Conservation (phyloP, 352 stramenopile species). For the Globisporangium acanthophoron region DNA sequence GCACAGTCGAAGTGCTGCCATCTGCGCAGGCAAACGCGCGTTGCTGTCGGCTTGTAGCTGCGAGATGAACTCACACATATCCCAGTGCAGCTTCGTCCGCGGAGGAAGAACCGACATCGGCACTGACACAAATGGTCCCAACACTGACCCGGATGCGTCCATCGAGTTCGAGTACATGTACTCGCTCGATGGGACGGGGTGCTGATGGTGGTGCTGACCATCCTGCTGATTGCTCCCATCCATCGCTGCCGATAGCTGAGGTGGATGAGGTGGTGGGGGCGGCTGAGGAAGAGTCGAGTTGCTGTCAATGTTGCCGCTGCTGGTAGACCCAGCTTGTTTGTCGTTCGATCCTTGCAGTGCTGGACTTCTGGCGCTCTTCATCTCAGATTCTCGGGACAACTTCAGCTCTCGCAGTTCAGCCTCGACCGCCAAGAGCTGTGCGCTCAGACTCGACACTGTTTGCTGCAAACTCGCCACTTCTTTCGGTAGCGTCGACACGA, state of each 20-base stretch:
- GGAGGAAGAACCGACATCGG: slow-evolving; percentile 80
- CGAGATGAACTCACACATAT: slow-evolving; percentile 82
- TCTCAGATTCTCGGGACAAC: slow-evolving; percentile 18
- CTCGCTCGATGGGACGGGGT: slow-evolving; percentile 19
- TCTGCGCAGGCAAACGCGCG: slow-evolving; percentile 57
- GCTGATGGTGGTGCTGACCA: slow-evolving; percentile 15
- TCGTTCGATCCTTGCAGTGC: neutral
- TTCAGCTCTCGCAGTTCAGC: slow-evolving; percentile 40
- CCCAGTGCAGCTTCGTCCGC: slow-evolving; percentile 82
- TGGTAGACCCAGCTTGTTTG: neutral
- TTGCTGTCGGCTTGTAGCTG: slow-evolving; percentile 76
- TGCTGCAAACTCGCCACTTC: slow-evolving; percentile 39
- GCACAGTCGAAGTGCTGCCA: slow-evolving; percentile 71
- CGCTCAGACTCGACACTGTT: slow-evolving; percentile 36
- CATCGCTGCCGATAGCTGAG: slow-evolving; percentile 24
- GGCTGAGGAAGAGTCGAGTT: slow-evolving; percentile 15
- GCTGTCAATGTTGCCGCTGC: slow-evolving; percentile 1
- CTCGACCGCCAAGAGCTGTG: slow-evolving; percentile 36
- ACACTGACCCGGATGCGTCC: slow-evolving; percentile 36
- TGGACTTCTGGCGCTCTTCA: slow-evolving; percentile 1
- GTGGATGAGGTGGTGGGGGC: slow-evolving; percentile 6
- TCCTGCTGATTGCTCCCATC: slow-evolving; percentile 1
- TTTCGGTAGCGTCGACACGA: slow-evolving; percentile 21
- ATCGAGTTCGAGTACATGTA: slow-evolving; percentile 33
- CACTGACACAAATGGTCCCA: slow-evolving; percentile 80